These are phyloP conservation scores for Syzygium malaccense DNA, from an alignment of 441 rosid genomes.

Conservation along the genomic window DNA sequence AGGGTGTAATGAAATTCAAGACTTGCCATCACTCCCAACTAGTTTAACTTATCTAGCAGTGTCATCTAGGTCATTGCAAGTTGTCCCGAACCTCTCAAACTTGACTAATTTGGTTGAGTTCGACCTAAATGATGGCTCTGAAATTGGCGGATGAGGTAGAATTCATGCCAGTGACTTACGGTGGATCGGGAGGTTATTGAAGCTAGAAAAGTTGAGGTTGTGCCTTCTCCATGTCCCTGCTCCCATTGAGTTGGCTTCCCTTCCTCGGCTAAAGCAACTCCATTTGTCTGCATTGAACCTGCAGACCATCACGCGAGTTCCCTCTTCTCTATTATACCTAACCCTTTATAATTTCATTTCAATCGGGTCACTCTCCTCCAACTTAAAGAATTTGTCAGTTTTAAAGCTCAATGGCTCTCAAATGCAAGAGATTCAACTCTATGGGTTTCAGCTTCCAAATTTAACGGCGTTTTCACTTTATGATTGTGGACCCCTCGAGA, in stretches of 20 bases:
- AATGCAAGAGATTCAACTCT: neutral
- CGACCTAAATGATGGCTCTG: rapidly evolving
- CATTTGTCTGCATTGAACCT: neutral
- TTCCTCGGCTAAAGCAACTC: neutral
- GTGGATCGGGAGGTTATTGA: neutral
- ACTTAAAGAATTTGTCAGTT: neutral
- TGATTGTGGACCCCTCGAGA: neutral
- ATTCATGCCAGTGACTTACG: neutral
- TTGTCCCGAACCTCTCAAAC: neutral
- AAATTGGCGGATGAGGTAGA: neutral
- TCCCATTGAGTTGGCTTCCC: neutral
- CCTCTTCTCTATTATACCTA: neutral
- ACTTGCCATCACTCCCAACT: neutral
- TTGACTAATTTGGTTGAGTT: neutral
- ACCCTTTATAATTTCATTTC: neutral
- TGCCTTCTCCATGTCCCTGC: neutral
- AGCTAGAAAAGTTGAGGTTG: neutral
- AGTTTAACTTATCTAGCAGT: neutral
- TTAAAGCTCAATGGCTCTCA: rapidly evolving
- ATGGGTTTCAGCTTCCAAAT: neutral
- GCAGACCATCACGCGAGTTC: neutral
- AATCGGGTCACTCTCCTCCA: neutral
- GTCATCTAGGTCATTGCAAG: neutral
- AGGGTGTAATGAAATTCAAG: neutral
- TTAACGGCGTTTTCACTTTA: neutral